Evolutionary conservation across 2,329 filamentous ascomycete species (phyloP), one percentile per base, ranked within the genome.

Genomic region (Pseudogymnoascus sp.): DNA sequence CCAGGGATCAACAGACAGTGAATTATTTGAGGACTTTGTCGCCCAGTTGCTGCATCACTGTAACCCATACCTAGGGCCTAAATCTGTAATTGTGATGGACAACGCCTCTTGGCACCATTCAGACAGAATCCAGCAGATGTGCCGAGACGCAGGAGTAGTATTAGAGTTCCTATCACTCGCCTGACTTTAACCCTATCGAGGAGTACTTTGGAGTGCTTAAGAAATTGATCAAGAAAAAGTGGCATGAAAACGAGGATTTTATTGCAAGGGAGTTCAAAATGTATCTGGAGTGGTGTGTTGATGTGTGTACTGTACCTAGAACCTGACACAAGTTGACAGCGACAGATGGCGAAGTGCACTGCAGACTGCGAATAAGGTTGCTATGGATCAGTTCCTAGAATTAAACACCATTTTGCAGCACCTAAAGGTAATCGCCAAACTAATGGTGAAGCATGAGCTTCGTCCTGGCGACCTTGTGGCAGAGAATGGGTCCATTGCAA

Each of bases 131-230:
- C 16, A 69, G 62, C 61, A 73, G 66, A 67, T 76, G 68, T 76
- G 72, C 67, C 39, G 62, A 41, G 67, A 71, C 7, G 71, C 70
- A 41, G 70, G 74, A 36, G 74, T 76, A 31, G 71, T 72, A 67
- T 68, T 76, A 13, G 34, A 71, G 45, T 76, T 73, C 68, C 64
- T 77, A 28, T 71, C 74, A 37, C 65, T 77, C 71, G 43, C 74
- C 73, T 21, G 71, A 75, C 66, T 67, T 76, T 4, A 76, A 76
- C 66, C 73, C 71, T 25, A 75, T 45, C 3, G 11, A 45, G 43
- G 43, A 45, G 43, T 45, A 23, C 43, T 77, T 77, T 69, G 65
- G 71, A n/a, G 72, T 74, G 63, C 66, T 77, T 6, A 77, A 77
- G 64, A 67, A 65, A 25, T 75, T 71, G 63, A 74, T 77, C 37